phyloP scores from a whole-genome alignment of 106 monocot species.

The Acorus gramineus region DNA sequence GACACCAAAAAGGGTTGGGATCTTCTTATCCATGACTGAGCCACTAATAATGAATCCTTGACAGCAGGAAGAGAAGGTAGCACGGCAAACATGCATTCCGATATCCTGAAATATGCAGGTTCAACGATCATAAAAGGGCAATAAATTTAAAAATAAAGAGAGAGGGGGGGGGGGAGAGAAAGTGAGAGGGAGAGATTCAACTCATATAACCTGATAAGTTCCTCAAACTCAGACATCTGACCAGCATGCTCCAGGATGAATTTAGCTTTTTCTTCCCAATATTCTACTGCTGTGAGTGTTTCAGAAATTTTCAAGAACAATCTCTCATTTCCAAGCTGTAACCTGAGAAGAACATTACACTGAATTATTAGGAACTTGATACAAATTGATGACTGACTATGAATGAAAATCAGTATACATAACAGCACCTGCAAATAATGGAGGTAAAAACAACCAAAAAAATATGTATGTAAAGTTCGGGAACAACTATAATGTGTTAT shows the following conservation, averaged over 20 bases:
- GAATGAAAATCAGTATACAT: background rate
- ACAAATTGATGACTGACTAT: background rate
- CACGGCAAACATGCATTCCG: slow-evolving; percentile 36
- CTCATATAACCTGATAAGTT: slow-evolving; percentile 30
- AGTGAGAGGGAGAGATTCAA: background rate
- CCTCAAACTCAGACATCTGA: slow-evolving; percentile 41
- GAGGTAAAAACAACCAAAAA: too few species aligned
- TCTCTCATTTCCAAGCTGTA: slow-evolving; percentile 36
- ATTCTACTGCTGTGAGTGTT: slow-evolving; percentile 23
- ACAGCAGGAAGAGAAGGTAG: slow-evolving; percentile 47
- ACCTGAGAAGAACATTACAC: slow-evolving; percentile 21
- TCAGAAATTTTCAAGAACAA: slow-evolving; percentile 32
- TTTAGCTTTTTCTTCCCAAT: slow-evolving; percentile 60
- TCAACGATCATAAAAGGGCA: background rate
- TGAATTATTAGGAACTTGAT: background rate
- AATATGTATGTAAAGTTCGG: too few species aligned
- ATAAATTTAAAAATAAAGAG: background rate
- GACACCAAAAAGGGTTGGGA: slow-evolving; percentile 36
- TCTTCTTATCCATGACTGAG: slow-evolving; percentile 51
- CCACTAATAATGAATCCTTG: slow-evolving; percentile 27
- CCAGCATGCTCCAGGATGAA: slow-evolving; percentile 31
- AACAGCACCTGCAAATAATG: background rate
- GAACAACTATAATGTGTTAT: too few species aligned
- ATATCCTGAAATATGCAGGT: slow-evolving; percentile 31
- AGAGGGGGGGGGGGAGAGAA: too few species aligned